These are phyloP conservation scores for Quercus cerris DNA, from an alignment of 306 rosid genomes.

Conservation along the genomic window DNA sequence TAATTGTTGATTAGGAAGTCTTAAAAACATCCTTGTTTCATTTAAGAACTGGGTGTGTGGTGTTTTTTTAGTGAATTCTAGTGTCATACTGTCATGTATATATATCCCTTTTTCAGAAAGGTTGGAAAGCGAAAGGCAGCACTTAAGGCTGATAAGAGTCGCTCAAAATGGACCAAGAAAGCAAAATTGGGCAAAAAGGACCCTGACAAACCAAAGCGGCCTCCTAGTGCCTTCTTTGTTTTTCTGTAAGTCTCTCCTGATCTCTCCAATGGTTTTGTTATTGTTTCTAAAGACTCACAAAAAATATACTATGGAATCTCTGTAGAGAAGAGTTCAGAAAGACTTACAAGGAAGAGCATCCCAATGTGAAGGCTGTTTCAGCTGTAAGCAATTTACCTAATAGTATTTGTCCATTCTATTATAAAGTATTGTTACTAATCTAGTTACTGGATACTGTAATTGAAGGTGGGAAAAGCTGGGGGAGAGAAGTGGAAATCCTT, in stretches of 20 bases:
- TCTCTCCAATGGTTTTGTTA: not conserved
- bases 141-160: slow-evolving; percentile 26
- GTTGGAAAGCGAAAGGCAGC: slow-evolving; percentile 36
- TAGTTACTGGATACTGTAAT: slow-evolving; percentile 5
- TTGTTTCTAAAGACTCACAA: not conserved
- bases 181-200: slow-evolving; percentile 27
- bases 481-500: slow-evolving; percentile 37
- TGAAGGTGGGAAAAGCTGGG: slow-evolving; percentile 39
- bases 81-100: not conserved
- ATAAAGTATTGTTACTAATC: slow-evolving; percentile 4
- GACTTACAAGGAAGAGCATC: slow-evolving; percentile 31
- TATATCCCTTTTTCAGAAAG: slow-evolving; percentile 15
- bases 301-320: not conserved
- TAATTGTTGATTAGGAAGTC: not conserved
- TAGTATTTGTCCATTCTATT: not conserved
- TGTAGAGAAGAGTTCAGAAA: slow-evolving; percentile 34
- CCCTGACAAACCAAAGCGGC: slow-evolving; percentile 33
- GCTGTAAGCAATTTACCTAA: slow-evolving; percentile 24
- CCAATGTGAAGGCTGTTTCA: slow-evolving; percentile 35
- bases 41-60: not conserved
- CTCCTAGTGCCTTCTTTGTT: slow-evolving; percentile 36
- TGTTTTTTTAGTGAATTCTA: not conserved
- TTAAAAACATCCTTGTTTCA: not conserved
- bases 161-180: slow-evolving; percentile 26
- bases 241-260: slow-evolving; percentile 19